phyloP scores from a whole-genome alignment of 225 moss, liverwort and hornwort species.

The Lunularia cruciata region DNA sequence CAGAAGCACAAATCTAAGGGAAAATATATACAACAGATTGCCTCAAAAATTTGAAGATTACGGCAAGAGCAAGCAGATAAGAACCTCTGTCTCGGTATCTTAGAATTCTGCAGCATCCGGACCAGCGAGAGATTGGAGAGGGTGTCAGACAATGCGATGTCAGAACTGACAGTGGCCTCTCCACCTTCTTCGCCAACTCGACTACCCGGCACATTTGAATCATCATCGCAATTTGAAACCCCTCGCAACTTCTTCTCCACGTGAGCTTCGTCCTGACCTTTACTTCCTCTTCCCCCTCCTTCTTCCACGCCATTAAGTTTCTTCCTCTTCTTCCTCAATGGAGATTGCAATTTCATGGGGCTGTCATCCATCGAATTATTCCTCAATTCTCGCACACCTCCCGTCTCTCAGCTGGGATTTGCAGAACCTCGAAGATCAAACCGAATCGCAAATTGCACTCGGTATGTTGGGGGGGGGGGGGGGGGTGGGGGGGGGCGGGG shows the following conservation, averaged over 20 bases:
- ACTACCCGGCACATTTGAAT: not conserved
- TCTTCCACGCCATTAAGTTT: not conserved
- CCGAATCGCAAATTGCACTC: too few species aligned
- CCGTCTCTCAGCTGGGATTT: too few species aligned
- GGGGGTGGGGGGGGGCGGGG: too few species aligned
- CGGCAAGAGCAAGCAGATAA: not conserved
- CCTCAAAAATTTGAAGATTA: not conserved
- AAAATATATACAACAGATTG: too few species aligned
- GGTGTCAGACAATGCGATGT: not conserved
- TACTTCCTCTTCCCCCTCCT: too few species aligned
- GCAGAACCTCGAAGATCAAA: too few species aligned
- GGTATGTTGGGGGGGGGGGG: too few species aligned
- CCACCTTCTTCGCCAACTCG: too few species aligned
- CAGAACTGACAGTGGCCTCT: not conserved
- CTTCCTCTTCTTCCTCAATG: not conserved
- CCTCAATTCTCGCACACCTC: too few species aligned
- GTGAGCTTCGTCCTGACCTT: too few species aligned
- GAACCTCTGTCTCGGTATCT: slow-evolving; percentile 44
- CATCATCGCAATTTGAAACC: not conserved
- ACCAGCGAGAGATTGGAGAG: slow-evolving; percentile 60
- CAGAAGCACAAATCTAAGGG: not conserved
- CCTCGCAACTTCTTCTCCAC: not conserved
- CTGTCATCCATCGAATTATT: too few species aligned
- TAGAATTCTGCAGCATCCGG: slow-evolving; percentile 65
- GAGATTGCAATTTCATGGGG: too few species aligned